Percentiles rank a stretch among this genome's conserved stretches.
phyloP scores from a whole-genome alignment of 2,329 filamentous ascomycete genomes.

The Plenodomus tracheiphilus region DNA sequence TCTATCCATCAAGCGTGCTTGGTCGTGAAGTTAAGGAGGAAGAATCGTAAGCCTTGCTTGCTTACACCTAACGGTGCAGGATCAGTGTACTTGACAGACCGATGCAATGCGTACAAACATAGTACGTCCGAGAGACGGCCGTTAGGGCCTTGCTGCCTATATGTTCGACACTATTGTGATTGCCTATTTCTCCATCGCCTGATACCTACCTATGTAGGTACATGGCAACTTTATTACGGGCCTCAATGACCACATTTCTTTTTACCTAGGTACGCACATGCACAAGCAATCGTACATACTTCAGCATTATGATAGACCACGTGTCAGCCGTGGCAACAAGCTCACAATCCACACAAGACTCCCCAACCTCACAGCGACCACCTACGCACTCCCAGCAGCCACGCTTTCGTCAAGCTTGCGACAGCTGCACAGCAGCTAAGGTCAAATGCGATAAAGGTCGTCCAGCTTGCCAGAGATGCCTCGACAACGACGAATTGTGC shows the following conservation, averaged over 20 bases:
- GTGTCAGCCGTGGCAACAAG: not conserved
- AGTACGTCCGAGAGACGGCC: not conserved
- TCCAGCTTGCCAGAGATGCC: constrained; percentile 1
- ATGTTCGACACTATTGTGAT: not conserved
- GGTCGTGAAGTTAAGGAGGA: not conserved
- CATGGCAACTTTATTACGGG: not conserved
- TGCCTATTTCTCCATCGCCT: not conserved
- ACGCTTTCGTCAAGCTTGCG: constrained; percentile 1
- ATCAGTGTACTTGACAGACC: not conserved
- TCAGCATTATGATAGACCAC: constrained; percentile 1
- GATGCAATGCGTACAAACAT: not conserved
- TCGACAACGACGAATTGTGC: not conserved
- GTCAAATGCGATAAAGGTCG: constrained; percentile 1
- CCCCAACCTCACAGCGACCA: constrained; percentile 1
- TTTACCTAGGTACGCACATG: not conserved
- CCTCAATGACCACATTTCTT: constrained; percentile 1
- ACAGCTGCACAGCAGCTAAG: constrained; percentile 1
- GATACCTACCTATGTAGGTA: too few relatives aligned
- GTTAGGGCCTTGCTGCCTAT: not conserved
- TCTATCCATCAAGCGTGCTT: too few relatives aligned
- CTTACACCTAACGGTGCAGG: not conserved
- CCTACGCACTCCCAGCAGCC: not conserved
- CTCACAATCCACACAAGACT: constrained; percentile 2
- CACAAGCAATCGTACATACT: constrained; percentile 3
- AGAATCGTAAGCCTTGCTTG: not conserved